phyloP scores from a whole-genome alignment of 306 rosid genomes.

The Delonix regia region DNA sequence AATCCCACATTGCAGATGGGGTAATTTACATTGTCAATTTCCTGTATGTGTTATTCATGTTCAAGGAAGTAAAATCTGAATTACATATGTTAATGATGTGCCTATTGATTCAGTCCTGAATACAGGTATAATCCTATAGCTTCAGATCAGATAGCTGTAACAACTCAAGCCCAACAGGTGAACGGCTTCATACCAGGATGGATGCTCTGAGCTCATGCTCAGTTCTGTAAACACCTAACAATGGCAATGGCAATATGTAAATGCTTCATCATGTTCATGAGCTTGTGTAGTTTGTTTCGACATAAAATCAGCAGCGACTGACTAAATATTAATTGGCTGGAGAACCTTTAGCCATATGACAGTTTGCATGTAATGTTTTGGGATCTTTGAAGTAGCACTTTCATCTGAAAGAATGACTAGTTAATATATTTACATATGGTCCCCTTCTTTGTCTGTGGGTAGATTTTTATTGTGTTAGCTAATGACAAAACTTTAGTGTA shows the following conservation, averaged over 20 bases:
- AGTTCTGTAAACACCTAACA: background rate
- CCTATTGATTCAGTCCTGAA: background rate
- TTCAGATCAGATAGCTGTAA: conserved; percentile 7
- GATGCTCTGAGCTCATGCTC: background rate
- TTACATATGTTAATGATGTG: background rate
- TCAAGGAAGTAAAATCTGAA: background rate
- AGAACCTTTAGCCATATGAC: background rate
- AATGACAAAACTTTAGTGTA: no score
- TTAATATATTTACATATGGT: background rate
- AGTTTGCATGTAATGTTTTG: background rate
- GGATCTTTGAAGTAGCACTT: background rate
- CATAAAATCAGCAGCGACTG: background rate
- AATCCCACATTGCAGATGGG: conserved; percentile 74
- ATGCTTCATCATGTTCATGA: background rate
- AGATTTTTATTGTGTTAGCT: background rate
- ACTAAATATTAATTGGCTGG: background rate
- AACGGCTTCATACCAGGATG: conserved; percentile 22
- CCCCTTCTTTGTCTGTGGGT: background rate
- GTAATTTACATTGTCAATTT: background rate
- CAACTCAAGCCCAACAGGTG: conserved; percentile 13
- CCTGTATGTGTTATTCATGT: background rate
- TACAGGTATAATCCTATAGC: background rate
- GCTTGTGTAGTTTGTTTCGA: background rate
- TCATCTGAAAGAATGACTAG: background rate
- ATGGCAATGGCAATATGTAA: conserved; percentile 4